Percentiles rank a stretch among this genome's conserved stretches.
phyloP scores from a whole-genome alignment of 73 alveolate species.

The Blepharisma japonicum region DNA sequence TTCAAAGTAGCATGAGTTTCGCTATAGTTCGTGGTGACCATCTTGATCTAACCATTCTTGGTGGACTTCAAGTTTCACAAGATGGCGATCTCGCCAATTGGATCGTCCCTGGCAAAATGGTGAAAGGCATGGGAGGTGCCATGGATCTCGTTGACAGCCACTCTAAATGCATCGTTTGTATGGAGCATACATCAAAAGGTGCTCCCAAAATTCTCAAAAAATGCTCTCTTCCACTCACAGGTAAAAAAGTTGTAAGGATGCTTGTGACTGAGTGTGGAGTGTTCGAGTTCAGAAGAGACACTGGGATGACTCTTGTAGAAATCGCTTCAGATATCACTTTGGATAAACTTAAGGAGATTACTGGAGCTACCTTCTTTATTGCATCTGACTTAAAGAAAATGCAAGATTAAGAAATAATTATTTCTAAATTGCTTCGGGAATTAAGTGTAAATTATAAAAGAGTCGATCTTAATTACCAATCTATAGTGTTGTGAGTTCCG shows the following conservation, averaged over 20 bases:
- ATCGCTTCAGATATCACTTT: slow-evolving; percentile 42
- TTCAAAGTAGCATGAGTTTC: slow-evolving; percentile 76
- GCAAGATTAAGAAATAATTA: background rate
- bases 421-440: too few relatives aligned
- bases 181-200: slow-evolving; percentile 80
- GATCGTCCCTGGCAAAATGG: slow-evolving; percentile 95
- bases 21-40: slow-evolving; percentile 93
- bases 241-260: slow-evolving; percentile 61
- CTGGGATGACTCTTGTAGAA: slow-evolving; percentile 40
- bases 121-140: slow-evolving; percentile 94
- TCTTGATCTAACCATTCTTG: slow-evolving; percentile 80
- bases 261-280: slow-evolving; percentile 65
- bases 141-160: slow-evolving; percentile 83
- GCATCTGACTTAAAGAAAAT: background rate
- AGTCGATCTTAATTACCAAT: background rate
- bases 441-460: too few relatives aligned
- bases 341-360: slow-evolving; percentile 35
- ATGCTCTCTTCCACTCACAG: slow-evolving; percentile 78
- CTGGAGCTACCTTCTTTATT: slow-evolving; percentile 20
- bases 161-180: slow-evolving; percentile 60
- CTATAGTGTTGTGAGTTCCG: slow-evolving; percentile 44
- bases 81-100: slow-evolving; percentile 94
- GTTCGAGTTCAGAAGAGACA: slow-evolving; percentile 37
- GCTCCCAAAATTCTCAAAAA: slow-evolving; percentile 55
- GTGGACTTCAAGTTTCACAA: slow-evolving; percentile 82